A percentile compares a stretch with the other conserved stretches of the same genome.
Evolutionary conservation across 176 grass and related monocot species (phyloP).

Genomic region (Panicum miliaceum): DNA sequence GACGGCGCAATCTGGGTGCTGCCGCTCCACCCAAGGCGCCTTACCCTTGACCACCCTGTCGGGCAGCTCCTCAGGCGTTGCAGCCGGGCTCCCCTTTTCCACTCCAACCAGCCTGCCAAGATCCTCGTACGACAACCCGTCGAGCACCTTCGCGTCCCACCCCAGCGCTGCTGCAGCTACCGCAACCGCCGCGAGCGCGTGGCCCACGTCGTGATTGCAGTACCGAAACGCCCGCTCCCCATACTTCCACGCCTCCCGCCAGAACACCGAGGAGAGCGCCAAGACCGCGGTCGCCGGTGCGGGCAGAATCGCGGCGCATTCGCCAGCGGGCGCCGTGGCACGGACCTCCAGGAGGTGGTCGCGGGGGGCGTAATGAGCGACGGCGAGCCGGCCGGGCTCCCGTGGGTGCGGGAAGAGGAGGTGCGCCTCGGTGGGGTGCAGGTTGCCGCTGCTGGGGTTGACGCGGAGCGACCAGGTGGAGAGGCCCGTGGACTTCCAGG

Average conservation of each 20-base stretch:
- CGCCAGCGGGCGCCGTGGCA: neutral
- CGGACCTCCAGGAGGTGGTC: slow-evolving; percentile 82
- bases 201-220: slow-evolving; percentile 93
- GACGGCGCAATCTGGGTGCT: slow-evolving; percentile 76
- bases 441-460: slow-evolving; percentile 94
- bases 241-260: slow-evolving; percentile 96
- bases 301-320: slow-evolving; percentile 28
- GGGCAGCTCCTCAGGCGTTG: slow-evolving; percentile 30
- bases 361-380: slow-evolving; percentile 78
- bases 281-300: slow-evolving; percentile 41
- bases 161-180: slow-evolving; percentile 66
- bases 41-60: slow-evolving; percentile 42
- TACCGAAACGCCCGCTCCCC: slow-evolving; percentile 89
- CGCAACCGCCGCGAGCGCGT: slow-evolving; percentile 70
- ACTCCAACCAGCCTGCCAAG: slow-evolving; percentile 63
- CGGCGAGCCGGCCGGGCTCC: slow-evolving; percentile 31
- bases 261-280: slow-evolving; percentile 77
- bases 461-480: slow-evolving; percentile 94
- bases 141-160: slow-evolving; percentile 77
- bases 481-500: slow-evolving; percentile 78
- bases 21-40: slow-evolving; percentile 69
- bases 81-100: slow-evolving; percentile 42
- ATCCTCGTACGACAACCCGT: slow-evolving; percentile 70
- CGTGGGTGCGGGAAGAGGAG: slow-evolving; percentile 53
- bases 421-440: slow-evolving; percentile 91